Conservation (phyloP, 768 basidiomycete genomes). For the Boletellus emodensis region DNA sequence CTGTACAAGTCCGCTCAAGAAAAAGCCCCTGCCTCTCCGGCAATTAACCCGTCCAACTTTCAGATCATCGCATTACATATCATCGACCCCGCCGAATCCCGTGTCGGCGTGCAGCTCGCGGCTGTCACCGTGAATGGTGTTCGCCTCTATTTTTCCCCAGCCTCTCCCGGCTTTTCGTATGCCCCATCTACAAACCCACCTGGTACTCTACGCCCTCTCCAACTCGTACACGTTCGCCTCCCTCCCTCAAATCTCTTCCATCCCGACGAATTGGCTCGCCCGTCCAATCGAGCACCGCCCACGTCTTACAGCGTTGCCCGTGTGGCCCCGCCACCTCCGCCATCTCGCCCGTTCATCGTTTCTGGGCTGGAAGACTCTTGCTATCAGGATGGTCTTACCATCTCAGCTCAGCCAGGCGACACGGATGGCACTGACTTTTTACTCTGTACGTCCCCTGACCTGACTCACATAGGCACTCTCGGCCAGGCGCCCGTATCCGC, state of each 20-base stretch:
- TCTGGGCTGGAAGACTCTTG: constrained; percentile 58
- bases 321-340: constrained; percentile 38
- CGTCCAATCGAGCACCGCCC: constrained; percentile 42
- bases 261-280: constrained; percentile 62
- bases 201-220: constrained; percentile 41
- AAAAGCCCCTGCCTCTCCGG: constrained; percentile 74
- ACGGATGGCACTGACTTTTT: constrained; percentile 70
- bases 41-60: constrained; percentile 66
- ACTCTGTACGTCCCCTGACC: constrained; percentile 70
- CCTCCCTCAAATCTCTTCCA: constrained; percentile 74
- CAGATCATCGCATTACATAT: constrained; percentile 68
- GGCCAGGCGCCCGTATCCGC: constrained; percentile 55
- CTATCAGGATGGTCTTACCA: constrained; percentile 61
- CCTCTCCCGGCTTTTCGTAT: constrained; percentile 47
- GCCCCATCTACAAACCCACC: constrained; percentile 29
- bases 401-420: constrained; percentile 74
- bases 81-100: constrained; percentile 63
- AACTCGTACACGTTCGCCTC: constrained; percentile 74
- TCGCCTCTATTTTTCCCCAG: constrained; percentile 77
- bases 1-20: constrained; percentile 74
- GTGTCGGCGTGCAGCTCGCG: constrained; percentile 67
- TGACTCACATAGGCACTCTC: constrained; percentile 65
- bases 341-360: constrained; percentile 55
- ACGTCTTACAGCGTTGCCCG: constrained; percentile 47
- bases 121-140: constrained; percentile 80